Evolutionary conservation across 495 filamentous ascomycete genomes (phyloP).

Genomic region (Penicillium macrosclerotiorum): DNA sequence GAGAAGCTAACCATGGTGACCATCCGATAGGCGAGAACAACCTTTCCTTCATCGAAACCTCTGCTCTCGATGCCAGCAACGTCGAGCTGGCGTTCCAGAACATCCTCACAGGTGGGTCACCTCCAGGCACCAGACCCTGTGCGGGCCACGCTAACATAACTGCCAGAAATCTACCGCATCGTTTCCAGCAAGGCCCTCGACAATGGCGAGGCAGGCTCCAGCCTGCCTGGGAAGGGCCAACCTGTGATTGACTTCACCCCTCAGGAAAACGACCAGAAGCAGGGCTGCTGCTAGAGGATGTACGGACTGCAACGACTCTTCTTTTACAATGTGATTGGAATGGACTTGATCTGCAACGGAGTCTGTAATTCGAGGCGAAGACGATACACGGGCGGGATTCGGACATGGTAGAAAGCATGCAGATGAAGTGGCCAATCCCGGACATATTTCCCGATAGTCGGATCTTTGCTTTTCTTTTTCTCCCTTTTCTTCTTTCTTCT

Average conservation of each 20-base stretch:
- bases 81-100: constrained; percentile 99
- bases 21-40: constrained; percentile 27
- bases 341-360: constrained; percentile 40
- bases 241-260: constrained; percentile 77
- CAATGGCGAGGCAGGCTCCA: constrained; percentile 70
- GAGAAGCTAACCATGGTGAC: constrained; percentile 1
- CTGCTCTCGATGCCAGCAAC: constrained; percentile 97
- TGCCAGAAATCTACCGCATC: constrained; percentile 96
- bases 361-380: constrained; percentile 42
- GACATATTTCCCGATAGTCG: constrained; percentile 26
- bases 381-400: constrained; percentile 41
- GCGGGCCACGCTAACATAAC: background rate
- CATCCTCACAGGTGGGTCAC: constrained; percentile 84
- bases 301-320: constrained; percentile 43
- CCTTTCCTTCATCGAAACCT: constrained; percentile 84
- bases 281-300: constrained; percentile 77
- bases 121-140: background rate
- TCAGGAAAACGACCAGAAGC: constrained; percentile 71
- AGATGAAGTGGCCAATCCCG: constrained; percentile 16
- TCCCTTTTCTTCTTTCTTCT: constrained; percentile 20
- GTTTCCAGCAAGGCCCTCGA: constrained; percentile 97
- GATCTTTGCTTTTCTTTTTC: constrained; percentile 27
- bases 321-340: constrained; percentile 44
- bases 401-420: constrained; percentile 36
- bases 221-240: constrained; percentile 69